Evolutionary conservation across 1,284 basidiomycete genomes (phyloP), one percentile per base, ranked within the genome.

Genomic region (Agaricales sp.): DNA sequence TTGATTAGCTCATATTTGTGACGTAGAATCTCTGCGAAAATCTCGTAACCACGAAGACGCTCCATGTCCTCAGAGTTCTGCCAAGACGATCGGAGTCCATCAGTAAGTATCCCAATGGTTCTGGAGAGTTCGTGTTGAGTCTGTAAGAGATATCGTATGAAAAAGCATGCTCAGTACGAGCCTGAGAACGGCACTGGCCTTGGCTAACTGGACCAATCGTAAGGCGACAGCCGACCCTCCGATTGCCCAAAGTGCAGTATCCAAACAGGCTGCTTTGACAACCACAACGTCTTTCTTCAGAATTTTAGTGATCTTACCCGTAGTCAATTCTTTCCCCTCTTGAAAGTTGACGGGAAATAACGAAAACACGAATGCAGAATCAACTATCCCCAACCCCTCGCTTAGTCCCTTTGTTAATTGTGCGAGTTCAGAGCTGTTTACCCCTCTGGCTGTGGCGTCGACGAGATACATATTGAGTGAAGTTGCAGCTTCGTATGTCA

Each of bases 11-110:
- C 70, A 22, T 77, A 72, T 62, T 94, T 95, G 35, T 71, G 70
- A 20, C 82, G 72, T 14, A 98, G 69, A 19, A 91, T 80, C 25
- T 78, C 77, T 1, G 82, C 80, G 2, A 97, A 71, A 26, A 93
- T 81, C 51, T 96, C 92, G 59, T 94, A 97, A 11, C 91, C 90
- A 51, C 89, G 79, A 43, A 92, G 67, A 26, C 82, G 70, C 60
- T 94, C 91, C 82, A 92, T 91, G 58, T 93, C 91, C 59, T 93
- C 92, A 38, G 87, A 92, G 57, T 89, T 91, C 58, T 88, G 79
- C 94, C 94, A 97, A 58, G 81, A 89, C 55, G 87, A 82, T 52
- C 78, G 77, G 35, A 95, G 64, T 3, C 86, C 79, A 58, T 93
- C 87, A 3, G 80, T 74, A 26, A 96, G 67, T 19, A 96, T 78